Conservation (phyloP, 2,329 filamentous ascomycete species). For the Hypomyces rosellus region DNA sequence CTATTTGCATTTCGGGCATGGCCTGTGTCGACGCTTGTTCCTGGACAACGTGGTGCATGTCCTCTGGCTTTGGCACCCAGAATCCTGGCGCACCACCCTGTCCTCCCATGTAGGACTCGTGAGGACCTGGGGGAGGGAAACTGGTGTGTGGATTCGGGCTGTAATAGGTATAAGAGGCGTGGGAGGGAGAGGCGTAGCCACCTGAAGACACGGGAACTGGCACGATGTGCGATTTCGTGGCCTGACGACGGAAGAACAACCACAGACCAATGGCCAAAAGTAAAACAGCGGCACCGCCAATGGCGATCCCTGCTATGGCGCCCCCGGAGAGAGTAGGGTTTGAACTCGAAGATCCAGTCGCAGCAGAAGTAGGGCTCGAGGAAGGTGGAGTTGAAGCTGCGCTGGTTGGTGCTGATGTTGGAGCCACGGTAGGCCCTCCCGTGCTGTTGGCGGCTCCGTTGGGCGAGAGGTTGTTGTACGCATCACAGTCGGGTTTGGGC, state of each 20-base stretch:
- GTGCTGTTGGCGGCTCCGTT: conserved; percentile 13
- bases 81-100: conserved; percentile 4
- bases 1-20: conserved; percentile 7
- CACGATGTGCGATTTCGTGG: conserved; percentile 2
- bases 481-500: conserved; percentile 20
- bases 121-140: conserved; percentile 1
- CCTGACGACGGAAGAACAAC: conserved; percentile 14
- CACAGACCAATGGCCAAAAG: conserved; percentile 15
- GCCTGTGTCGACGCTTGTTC: not conserved
- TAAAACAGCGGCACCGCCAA: conserved; percentile 18
- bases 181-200: conserved; percentile 6
- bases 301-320: conserved; percentile 21
- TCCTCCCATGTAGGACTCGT: conserved; percentile 11
- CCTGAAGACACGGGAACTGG: conserved; percentile 3
- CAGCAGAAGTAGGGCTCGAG: not conserved
- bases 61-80: conserved; percentile 9
- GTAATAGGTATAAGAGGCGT: conserved; percentile 6
- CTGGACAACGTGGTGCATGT: conserved; percentile 5
- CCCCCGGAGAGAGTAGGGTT: conserved; percentile 9
- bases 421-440: conserved; percentile 6
- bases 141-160: conserved; percentile 7
- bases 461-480: conserved; percentile 18
- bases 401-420: not conserved
- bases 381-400: not conserved
- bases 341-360: not conserved